Conservation (phyloP, 257 asterid species). For the Nicotiana benthamiana region DNA sequence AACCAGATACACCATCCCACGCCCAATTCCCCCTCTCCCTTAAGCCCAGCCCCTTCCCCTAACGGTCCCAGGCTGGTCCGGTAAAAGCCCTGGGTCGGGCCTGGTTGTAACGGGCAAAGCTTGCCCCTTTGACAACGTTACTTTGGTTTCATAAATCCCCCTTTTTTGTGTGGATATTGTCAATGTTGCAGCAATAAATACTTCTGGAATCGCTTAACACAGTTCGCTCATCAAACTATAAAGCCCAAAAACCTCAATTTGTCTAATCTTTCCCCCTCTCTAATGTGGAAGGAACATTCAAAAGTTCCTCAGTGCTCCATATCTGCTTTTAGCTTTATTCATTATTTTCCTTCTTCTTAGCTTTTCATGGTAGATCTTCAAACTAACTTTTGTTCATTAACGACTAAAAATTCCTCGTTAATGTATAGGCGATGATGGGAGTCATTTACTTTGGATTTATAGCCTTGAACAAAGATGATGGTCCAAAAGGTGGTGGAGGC, state of each 20-base stretch:
- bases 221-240: not conserved
- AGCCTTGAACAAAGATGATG: conserved; percentile 83
- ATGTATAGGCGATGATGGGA: conserved; percentile 82
- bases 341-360: not conserved
- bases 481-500: conserved; percentile 48
- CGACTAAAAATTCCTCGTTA: conserved; percentile 3
- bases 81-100: too few relatives aligned
- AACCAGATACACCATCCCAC: too few relatives aligned
- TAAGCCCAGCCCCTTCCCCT: too few relatives aligned
- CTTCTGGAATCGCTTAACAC: not conserved
- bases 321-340: not conserved
- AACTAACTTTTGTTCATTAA: not conserved
- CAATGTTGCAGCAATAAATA: not conserved
- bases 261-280: too few relatives aligned
- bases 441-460: conserved; percentile 68
- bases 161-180: not conserved
- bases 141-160: not conserved
- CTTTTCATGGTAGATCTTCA: not conserved
- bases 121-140: not conserved
- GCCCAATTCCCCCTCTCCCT: too few relatives aligned
- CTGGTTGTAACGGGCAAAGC: too few relatives aligned
- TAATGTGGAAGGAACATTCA: too few relatives aligned
- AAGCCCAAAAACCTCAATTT: not conserved
- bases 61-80: too few relatives aligned
- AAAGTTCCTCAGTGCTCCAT: not conserved